These are phyloP conservation scores for Ceratobasidium sp. DNA, from an alignment of 1,284 basidiomycete species.

Conservation along the genomic window DNA sequence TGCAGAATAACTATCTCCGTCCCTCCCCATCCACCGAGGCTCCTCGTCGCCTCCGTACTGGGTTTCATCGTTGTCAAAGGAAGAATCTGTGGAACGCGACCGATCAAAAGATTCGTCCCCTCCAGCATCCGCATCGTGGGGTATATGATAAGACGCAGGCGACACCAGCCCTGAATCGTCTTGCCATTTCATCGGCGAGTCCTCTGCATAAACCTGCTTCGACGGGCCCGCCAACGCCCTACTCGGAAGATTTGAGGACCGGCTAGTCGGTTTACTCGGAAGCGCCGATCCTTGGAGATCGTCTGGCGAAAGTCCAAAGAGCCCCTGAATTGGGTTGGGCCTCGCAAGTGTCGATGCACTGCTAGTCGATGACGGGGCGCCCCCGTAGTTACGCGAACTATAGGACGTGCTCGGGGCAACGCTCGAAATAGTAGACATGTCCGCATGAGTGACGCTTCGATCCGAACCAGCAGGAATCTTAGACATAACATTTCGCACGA, in stretches of 20 bases:
- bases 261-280: constrained; percentile 13
- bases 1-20: constrained; percentile 22
- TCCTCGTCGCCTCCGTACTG: constrained; percentile 36
- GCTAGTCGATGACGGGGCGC: constrained; percentile 25
- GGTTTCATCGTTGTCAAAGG: constrained; percentile 41
- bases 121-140: constrained; percentile 9
- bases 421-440: constrained; percentile 31
- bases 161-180: constrained; percentile 41
- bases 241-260: not conserved
- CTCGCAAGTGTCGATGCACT: constrained; percentile 14
- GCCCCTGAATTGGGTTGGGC: constrained; percentile 38
- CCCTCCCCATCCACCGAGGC: constrained; percentile 11
- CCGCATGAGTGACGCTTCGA: constrained; percentile 16
- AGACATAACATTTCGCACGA: constrained; percentile 32
- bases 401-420: constrained; percentile 39
- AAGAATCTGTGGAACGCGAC: constrained; percentile 43
- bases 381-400: constrained; percentile 32
- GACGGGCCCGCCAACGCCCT: constrained; percentile 10
- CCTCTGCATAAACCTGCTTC: constrained; percentile 35
- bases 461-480: constrained; percentile 35
- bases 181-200: constrained; percentile 43
- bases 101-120: constrained; percentile 41
- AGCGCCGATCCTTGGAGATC: constrained; percentile 38
- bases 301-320: constrained; percentile 39
- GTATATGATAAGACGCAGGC: constrained; percentile 31